phyloP scores from a whole-genome alignment of 345 rosid genomes.

The Euphorbia pulcherrima region DNA sequence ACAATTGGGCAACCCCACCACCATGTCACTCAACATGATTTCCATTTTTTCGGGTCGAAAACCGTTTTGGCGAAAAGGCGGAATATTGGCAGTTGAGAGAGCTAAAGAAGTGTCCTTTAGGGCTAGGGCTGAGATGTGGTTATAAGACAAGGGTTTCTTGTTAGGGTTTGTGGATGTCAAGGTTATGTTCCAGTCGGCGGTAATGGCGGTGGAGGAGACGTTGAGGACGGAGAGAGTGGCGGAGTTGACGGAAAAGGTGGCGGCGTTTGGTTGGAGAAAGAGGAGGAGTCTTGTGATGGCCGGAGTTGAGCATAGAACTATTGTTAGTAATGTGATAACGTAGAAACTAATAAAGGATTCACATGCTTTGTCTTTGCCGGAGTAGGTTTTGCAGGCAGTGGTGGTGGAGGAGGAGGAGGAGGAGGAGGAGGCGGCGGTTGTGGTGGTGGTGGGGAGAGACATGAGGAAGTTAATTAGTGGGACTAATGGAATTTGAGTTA shows the following conservation, averaged over 20 bases:
- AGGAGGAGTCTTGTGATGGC: not conserved
- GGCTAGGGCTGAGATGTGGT: not conserved
- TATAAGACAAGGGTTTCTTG: not conserved
- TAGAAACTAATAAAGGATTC: not conserved
- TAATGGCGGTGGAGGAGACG: not conserved
- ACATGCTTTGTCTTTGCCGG: not conserved
- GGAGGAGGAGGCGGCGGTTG: not conserved
- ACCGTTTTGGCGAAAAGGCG: not conserved
- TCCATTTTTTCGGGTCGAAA: not conserved
- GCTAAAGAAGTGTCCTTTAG: not conserved
- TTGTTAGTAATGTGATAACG: not conserved
- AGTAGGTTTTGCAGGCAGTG: not conserved
- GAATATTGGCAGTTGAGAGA: not conserved
- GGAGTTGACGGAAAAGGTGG: not conserved
- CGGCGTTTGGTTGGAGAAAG: not conserved
- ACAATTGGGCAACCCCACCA: not conserved
- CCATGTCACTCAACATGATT: not conserved
- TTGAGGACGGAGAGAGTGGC: not conserved
- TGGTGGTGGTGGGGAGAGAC: constrained; percentile 7
- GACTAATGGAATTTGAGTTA: not conserved
- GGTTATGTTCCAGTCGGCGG: not conserved
- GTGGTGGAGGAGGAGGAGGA: not conserved
- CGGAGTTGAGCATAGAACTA: not conserved
- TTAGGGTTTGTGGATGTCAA: not conserved
- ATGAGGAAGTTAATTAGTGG: constrained; percentile 1